Percentiles rank a stretch among this genome's conserved stretches.
Evolutionary conservation across 805 yeast genomes (phyloP).

Genomic region (Blastobotrys terrestris): DNA sequence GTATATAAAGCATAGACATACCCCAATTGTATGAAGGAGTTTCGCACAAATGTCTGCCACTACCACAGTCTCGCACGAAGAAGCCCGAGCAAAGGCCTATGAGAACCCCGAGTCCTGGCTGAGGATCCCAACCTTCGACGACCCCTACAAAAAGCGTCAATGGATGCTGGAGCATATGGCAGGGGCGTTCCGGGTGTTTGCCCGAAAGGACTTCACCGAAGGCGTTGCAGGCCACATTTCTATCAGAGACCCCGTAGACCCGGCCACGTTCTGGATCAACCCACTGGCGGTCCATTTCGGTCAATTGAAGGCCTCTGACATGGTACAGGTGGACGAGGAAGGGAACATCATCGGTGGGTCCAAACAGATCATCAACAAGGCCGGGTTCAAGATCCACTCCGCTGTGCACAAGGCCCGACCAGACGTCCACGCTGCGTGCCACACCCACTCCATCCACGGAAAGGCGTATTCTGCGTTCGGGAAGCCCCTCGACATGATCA

Average conservation of each 20-base stretch:
- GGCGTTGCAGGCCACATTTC: slow-evolving; percentile 86
- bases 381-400: slow-evolving; percentile 66
- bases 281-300: slow-evolving; percentile 78
- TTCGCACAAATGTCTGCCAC: neutral
- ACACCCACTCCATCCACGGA: slow-evolving; percentile 60
- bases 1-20: no score
- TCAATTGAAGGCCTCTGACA: slow-evolving; percentile 50
- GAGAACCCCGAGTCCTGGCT: neutral
- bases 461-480: slow-evolving; percentile 63
- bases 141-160: slow-evolving; percentile 36
- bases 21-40: no score
- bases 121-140: slow-evolving; percentile 43
- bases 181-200: slow-evolving; percentile 76
- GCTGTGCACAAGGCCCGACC: slow-evolving; percentile 63
- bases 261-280: slow-evolving; percentile 82
- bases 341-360: slow-evolving; percentile 61
- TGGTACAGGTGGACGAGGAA: slow-evolving; percentile 56
- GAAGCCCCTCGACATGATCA: slow-evolving; percentile 65
- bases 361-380: slow-evolving; percentile 50
- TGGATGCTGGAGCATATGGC: slow-evolving; percentile 71
- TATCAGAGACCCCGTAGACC: slow-evolving; percentile 73
- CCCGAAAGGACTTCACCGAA: slow-evolving; percentile 66
- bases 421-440: slow-evolving; percentile 66
- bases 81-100: neutral
- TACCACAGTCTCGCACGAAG: neutral